Evolutionary conservation across 306 rosid genomes (phyloP), one percentile per base, ranked within the genome.

Genomic region (Fragaria iinumae): DNA sequence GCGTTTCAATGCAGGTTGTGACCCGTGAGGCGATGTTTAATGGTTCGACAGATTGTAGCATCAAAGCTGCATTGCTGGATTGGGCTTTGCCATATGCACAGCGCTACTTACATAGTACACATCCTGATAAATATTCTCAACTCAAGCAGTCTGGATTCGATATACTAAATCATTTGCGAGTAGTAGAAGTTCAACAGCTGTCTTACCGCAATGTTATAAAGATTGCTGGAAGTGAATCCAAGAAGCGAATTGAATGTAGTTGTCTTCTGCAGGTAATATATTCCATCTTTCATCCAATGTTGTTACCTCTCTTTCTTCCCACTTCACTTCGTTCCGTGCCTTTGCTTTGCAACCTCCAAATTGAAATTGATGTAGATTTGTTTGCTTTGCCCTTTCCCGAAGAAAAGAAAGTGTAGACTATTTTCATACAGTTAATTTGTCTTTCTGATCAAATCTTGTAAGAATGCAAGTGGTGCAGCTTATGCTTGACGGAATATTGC

Each of bases 81-180:
- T 92, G 96, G 97, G 85, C 78, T 84, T 91, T 94, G 79, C 97
- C 98, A 71, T 92, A 83, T 76, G 92, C 92, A 27, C 98, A 94
- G 89, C 98, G 98, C 84, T 94, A 92, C 81, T 52, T 94, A 68
- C 63, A 53, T 74, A 76, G 86, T 69, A 63, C 75, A 71, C 96
- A 92, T 55, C 62, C 81, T 11, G 90, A 87, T 69, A 88, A 70
- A 88, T 92, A 89, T 75, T 55, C 74, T 67, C 81, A 89, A 80
- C 92, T 94, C 71, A 90, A 90, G 88, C 89, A 84, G 83, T 86
- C 94, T 65, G 88, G 85, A 80, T 91, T 86, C 43, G 83, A 87
- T 57, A 34, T 81, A 77, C 64, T 90, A 67, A 84, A 78, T 49
- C 21, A 21, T 66, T 81, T 94, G 60, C 90, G 82, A 86, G 89